phyloP scores from a whole-genome alignment of 495 filamentous ascomycete genomes.

The Delitschia confertaspora region DNA sequence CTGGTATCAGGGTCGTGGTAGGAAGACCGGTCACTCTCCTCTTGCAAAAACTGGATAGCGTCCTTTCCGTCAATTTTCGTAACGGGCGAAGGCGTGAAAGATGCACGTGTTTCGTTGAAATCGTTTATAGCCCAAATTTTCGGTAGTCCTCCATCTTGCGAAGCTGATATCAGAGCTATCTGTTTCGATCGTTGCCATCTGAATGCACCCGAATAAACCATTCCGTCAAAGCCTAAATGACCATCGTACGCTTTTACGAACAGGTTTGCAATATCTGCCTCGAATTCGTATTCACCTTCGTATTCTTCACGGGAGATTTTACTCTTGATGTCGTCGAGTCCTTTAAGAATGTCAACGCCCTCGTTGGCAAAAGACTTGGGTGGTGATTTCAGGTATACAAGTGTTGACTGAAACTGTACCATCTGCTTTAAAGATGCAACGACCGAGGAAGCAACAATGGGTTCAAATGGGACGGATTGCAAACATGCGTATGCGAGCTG shows the following conservation, averaged over 20 bases:
- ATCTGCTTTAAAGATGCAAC: conserved; percentile 11
- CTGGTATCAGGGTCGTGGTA: conserved; percentile 28
- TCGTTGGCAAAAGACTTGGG: conserved; percentile 24
- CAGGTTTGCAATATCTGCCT: conserved; percentile 25
- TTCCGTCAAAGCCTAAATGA: conserved; percentile 22
- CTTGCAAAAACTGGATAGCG: conserved; percentile 17
- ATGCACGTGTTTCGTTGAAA: conserved; percentile 12
- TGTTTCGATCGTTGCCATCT: conserved; percentile 20
- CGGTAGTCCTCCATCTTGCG: conserved; percentile 19
- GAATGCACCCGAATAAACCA: conserved; percentile 21
- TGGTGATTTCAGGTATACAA: conserved; percentile 29
- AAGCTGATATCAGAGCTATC: conserved; percentile 18
- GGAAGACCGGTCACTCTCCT: conserved; percentile 9
- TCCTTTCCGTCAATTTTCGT: conserved; percentile 21
- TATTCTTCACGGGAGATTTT: conserved; percentile 25
- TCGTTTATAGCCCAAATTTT: conserved; percentile 24
- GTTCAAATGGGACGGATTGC: conserved; percentile 25
- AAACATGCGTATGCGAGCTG: conserved; percentile 28
- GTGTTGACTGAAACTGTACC: conserved; percentile 22
- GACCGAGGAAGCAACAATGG: conserved; percentile 16
- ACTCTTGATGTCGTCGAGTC: conserved; percentile 22
- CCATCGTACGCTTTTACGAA: conserved; percentile 26
- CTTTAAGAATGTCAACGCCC: conserved; percentile 22
- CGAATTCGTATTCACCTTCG: conserved; percentile 29
- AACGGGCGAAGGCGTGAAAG: conserved; percentile 9